These are phyloP conservation scores for Craterostigma plantagineum DNA, from an alignment of 257 asterid species.

Conservation along the genomic window DNA sequence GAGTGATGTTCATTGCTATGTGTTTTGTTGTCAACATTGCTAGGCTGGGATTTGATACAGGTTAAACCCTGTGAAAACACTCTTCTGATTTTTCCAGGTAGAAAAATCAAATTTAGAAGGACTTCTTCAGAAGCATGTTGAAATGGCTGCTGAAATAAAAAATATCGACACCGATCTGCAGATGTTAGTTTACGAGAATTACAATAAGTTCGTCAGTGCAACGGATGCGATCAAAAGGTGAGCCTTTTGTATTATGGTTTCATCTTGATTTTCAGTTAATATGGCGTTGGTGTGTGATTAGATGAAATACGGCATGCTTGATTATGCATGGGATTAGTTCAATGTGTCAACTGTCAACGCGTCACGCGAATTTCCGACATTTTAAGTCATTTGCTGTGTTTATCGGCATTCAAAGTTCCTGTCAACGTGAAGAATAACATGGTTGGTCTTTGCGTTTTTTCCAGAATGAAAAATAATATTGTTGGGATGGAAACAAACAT, in stretches of 20 bases:
- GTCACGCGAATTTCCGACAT: no score
- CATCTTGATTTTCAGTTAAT: no score
- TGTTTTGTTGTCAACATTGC: no score
- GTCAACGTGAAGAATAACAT: slow-evolving; percentile 30
- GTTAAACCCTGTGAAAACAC: background rate
- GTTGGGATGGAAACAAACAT: slow-evolving; percentile 96
- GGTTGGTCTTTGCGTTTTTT: no score
- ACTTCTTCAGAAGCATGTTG: slow-evolving; percentile 89
- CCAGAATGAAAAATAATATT: slow-evolving; percentile 60
- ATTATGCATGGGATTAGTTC: no score
- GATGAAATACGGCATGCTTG: no score
- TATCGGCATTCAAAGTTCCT: background rate
- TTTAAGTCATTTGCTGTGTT: no score
- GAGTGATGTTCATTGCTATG: no score
- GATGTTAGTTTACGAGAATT: slow-evolving; percentile 95
- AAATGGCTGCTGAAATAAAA: slow-evolving; percentile 97
- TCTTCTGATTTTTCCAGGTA: slow-evolving; percentile 29
- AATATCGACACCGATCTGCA: slow-evolving; percentile 97
- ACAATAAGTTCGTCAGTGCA: slow-evolving; percentile 95
- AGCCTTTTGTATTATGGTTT: background rate
- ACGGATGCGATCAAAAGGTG: slow-evolving; percentile 95
- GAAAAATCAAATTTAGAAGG: slow-evolving; percentile 93
- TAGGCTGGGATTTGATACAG: no score
- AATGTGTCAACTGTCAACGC: no score
- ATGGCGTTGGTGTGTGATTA: no score